Evolutionary conservation across 192 early-diverging fungal genomes (phyloP), one percentile per base, ranked within the genome.

Genomic region (Umbelopsis sp.): DNA sequence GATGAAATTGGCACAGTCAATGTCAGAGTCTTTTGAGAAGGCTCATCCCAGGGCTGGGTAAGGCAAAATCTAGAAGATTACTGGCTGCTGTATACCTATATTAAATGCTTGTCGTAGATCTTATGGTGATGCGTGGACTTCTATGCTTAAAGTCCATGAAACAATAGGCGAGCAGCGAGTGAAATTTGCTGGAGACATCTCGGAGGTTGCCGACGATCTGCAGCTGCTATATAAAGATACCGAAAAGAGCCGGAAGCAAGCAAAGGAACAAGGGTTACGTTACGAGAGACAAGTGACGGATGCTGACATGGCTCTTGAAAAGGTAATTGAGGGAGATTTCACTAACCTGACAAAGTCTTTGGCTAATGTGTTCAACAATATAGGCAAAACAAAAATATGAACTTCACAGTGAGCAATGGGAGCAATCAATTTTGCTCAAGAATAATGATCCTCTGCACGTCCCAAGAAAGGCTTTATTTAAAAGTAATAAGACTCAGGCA

Each of bases 311-410:
- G 72, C 82, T 49, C 78, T 98, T 53, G 97, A 98, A 61, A 96
- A 96, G 86, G 90, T 93, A 74, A 18, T 30, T 51, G 4, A 23
- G 35, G 18, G 18, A 3, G 27, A 30, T 30, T 30, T 30, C 3
- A 30, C 27, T 30, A 2, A 30, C 3, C 27, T 13, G 6, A 11
- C 13, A n/a, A 6, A 5, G 23, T 27, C 8, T 3, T 20, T 46
- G 33, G 44, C 27, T 47, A 76, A 55, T 64, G 30, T 44, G 33
- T 18, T 22, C n/a, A 46, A 16, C 16, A n/a, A 16, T 66, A 27
- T 73, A 88, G 88, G 84, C 91, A 41, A 91, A 91, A 46, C 78
- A 76, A 71, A 92, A 92, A 66, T 97, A 95, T 72, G 94, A 97
- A 66, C 25, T 76, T 7, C 76, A 87, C 22, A 93, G 91, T 35